Base-by-base conservation (phyloP, 305 asterid species). In the Rubia tinctorum region DNA sequence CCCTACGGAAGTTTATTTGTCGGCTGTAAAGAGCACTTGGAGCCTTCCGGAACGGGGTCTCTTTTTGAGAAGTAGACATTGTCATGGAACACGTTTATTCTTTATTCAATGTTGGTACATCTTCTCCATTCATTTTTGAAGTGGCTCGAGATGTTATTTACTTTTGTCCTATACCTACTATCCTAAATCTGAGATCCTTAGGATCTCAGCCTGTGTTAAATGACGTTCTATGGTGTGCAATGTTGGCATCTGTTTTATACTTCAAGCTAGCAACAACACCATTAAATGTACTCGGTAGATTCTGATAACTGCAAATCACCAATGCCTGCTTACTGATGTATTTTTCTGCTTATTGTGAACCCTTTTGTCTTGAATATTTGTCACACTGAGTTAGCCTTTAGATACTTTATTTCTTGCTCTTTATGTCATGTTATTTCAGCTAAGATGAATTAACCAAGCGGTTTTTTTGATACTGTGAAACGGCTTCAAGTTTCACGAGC, bases 11-110 rank as follows among this genome's bases (percentile, higher is more conserved):
- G 99, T 84, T 85, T 94, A 74, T 92, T 96, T 61, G 81, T 87
- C 73, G 98, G 95, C 76, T 94, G 99, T 82, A 98, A 94, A 80
- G 99, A 94, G 86, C 92, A 92, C 77, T 75, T 92, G 78, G 99
- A 94, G 81, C 99, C 96, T 83, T 91, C 97, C 78, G 99, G 99
- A 81, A 94, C 99, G 22, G 99, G 99, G 80, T 94, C 99, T 76
- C 89, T 89, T 83, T 92, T 84, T 30, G 34, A 77, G 99, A 94
- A 81, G 98, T 97, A 58, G 99, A 94, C 75, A 82, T 94, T 27
- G 94, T 94, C 25, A 83, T 86, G 61, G 93, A 92, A 69, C 99
- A 94, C 78, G 88, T 94, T 80, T 87, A 82, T 80, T 76, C 91
- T 79, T 85, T 94, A 90, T 89, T 94, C 73, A 88, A 89, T 87